Evolutionary conservation across 495 filamentous ascomycete species (phyloP), one percentile per base, ranked within the genome.

Genomic region (Xylaria longipes): DNA sequence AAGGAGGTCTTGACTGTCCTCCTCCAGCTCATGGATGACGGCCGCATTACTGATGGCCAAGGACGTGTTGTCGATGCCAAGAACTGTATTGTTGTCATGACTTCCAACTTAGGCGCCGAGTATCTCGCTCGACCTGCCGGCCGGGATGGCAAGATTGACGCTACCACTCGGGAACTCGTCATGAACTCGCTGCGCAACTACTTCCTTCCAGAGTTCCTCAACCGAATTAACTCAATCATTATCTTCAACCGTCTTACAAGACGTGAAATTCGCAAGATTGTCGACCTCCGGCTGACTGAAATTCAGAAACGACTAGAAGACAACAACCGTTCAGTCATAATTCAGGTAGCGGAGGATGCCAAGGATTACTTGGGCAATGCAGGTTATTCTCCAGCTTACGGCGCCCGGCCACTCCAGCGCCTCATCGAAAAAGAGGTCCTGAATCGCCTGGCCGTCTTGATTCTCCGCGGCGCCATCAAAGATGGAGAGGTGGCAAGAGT

Each of bases 21-120:
- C 27, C 88, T 99, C 11, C 96, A 99, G 80, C 93, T 99, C 76
- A 98, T 99, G 92, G 96, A 99, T 77, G 96, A 99, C 76, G 96
- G 96, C 29, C 96, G 96, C 75, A 98, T 99, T 82, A 99, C 96
- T 22, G 96, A 99, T 75, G 97, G 97, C 61, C 97, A 98, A 85
- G 96, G 96, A 74, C 88, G 96, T 71, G 85, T 97, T 64, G 91
- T 99, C 71, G 97, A 99, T 77, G 97, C 95, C 45, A 92, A 89
- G 79, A 99, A 99, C 86, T 98, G 95, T 80, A 98, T 99, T 74
- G 95, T 99, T 54, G 95, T 99, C 82, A 97, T 99, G 94, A 99
- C 96, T 35, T 97, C 93, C 77, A 99, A 99, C 82, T 81, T 99
- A 22, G 96, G 96, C 65, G 96, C 96, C 54, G 95, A 98, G 78